Base-by-base conservation (phyloP, 2,329 filamentous ascomycete genomes). In the Penicillium corylophilum region DNA sequence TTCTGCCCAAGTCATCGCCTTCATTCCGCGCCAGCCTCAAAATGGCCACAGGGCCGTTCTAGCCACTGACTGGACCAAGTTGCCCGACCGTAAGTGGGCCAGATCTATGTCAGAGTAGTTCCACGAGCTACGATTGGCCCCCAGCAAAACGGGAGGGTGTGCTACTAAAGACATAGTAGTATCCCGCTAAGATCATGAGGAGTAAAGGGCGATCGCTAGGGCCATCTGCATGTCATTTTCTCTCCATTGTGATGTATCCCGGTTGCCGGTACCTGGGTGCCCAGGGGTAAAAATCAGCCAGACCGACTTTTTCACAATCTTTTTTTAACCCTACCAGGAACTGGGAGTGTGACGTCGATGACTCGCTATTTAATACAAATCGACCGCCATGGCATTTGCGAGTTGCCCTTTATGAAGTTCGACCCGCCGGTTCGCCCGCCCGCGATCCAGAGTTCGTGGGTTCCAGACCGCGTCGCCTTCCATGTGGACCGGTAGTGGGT, bases 261-360 rank as follows among this genome's bases (percentile, higher is more conserved):
- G 22, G 2, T 5, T 13, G n/a, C 13, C 29, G 29, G 29, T 35
- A 35, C 31, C 31, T 35, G n/a, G 15, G 7, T 28, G n/a, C 31
- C 31, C 31, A 35, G 31, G 31, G 31, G 31, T 35, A 35, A 35
- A 40, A 49, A 40, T 43, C 39, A 10, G 53, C 48, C 54, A 57
- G 51, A 59, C 54, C 56, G 56, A 59, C 51, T 53, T 59, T 59
- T 59, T n/a, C n/a, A n/a, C 51, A 5, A 46, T 43, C 48, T 53
- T 31, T 38, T 22, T 47, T 23, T n/a, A 33, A 16, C n/a, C n/a
- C n/a, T n/a, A 33, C 18, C 41, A 18, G 16, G 43, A 51, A 44
- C 24, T 47, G 42, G 44, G 24, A 38, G 35, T 40, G 46, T 60
- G 55, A 60, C 57, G 55, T 56, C 48, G 47, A 42, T 47, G 38